A percentile compares a stretch with the other conserved stretches of the same genome.
phyloP scores from a whole-genome alignment of 179 eudicot species.

The Patellifolia procumbens region DNA sequence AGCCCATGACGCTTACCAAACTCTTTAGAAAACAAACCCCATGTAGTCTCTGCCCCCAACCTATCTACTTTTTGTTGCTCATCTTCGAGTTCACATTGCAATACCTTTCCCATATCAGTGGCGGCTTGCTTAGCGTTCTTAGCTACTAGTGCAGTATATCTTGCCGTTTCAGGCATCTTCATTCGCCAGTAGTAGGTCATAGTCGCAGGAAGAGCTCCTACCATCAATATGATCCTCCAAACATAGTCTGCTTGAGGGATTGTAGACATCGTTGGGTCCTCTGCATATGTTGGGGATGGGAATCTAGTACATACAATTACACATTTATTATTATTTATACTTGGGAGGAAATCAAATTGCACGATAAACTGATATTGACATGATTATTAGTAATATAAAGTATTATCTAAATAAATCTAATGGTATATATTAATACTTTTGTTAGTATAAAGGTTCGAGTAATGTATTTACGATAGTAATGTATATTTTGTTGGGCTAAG shows the following conservation, averaged over 20 bases:
- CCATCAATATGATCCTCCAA: constrained; percentile 57
- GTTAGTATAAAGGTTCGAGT: too few species aligned
- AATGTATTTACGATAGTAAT: too few species aligned
- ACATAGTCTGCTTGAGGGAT: constrained; percentile 50
- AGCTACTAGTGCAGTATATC: constrained; percentile 58
- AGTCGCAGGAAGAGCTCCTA: constrained; percentile 45
- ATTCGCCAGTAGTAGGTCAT: constrained; percentile 53
- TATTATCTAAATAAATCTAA: too few species aligned
- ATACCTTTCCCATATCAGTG: constrained; percentile 50
- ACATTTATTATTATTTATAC: too few species aligned
- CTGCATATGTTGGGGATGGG: constrained; percentile 39
- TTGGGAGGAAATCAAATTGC: too few species aligned
- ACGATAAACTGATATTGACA: too few species aligned
- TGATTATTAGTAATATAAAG: too few species aligned
- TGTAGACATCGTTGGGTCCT: constrained; percentile 34
- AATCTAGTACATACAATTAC: constrained; percentile 12
- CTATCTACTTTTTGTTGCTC: constrained; percentile 33
- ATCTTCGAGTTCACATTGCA: constrained; percentile 34
- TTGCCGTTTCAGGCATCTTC: constrained; percentile 65
- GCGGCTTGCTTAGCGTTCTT: constrained; percentile 49
- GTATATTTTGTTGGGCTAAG: too few species aligned
- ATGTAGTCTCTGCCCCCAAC: not conserved
- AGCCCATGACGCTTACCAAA: constrained; percentile 46
- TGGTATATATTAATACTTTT: too few species aligned
- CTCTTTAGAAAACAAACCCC: constrained; percentile 51